Evolutionary conservation across 2,329 filamentous ascomycete species (phyloP).

Genomic region (Colletotrichum truncatum): DNA sequence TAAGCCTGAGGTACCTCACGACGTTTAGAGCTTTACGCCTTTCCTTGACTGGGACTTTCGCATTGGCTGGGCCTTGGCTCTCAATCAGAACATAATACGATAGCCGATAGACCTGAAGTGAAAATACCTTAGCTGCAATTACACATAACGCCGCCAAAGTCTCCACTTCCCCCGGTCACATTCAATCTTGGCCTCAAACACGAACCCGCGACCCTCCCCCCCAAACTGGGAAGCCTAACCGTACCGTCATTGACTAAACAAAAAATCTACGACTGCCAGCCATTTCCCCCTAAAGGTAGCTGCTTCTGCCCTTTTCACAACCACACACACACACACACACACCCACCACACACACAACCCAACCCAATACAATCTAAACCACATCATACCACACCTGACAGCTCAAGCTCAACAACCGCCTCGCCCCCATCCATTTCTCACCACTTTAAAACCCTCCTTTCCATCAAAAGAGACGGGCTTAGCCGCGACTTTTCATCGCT

Average conservation of each 20-base stretch:
- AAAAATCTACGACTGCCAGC: background rate
- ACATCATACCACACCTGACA: background rate
- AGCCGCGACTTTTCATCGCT: conserved; percentile 10
- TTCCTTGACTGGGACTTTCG: background rate
- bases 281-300: conserved; percentile 6
- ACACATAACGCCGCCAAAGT: conserved; percentile 4
- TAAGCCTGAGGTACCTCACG: conserved; percentile 1
- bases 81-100: conserved; percentile 7
- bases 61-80: background rate
- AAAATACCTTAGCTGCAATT: background rate
- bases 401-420: conserved; percentile 6
- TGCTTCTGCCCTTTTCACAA: conserved; percentile 20
- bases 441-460: background rate
- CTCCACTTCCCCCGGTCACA: conserved; percentile 18
- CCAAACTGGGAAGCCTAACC: background rate
- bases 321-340: background rate
- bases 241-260: background rate
- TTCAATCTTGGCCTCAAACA: conserved; percentile 28
- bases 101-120: background rate
- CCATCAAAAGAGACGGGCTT: background rate
- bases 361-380: background rate
- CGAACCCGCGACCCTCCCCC: conserved; percentile 23
- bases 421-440: background rate
- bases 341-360: background rate
- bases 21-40: background rate